Conservation (phyloP, 2,329 filamentous ascomycete genomes). For the Grosmannia clavigera region DNA sequence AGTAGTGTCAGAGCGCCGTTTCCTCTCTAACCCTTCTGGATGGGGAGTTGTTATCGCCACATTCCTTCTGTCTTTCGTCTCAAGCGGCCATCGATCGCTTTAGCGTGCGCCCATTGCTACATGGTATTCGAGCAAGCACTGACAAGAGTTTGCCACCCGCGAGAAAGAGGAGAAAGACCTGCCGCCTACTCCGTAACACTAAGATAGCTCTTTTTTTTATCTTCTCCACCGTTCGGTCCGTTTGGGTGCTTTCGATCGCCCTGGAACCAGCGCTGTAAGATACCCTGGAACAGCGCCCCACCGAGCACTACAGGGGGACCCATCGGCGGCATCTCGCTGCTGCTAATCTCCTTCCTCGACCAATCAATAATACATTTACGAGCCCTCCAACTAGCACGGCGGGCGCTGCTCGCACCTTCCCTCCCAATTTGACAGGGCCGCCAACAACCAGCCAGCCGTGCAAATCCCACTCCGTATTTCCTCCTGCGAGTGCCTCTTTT, state of each 20-base stretch:
- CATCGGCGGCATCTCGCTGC: neutral
- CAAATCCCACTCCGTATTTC: neutral
- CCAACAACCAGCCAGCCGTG: neutral
- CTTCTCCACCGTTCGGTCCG: neutral
- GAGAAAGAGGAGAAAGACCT: too few relatives aligned
- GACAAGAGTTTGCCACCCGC: too few relatives aligned
- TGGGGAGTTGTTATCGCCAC: neutral
- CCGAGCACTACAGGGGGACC: neutral
- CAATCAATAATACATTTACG: neutral
- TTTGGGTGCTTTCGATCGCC: too few relatives aligned
- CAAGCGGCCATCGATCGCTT: neutral
- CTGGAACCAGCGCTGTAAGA: too few relatives aligned
- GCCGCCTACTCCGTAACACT: too few relatives aligned
- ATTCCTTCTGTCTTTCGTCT: neutral
- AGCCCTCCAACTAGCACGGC: neutral
- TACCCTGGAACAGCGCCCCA: neutral
- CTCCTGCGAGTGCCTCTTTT: neutral
- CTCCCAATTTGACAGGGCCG: neutral
- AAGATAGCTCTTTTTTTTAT: too few relatives aligned
- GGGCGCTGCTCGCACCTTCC: neutral
- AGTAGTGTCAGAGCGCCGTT: neutral
- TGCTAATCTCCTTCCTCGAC: neutral
- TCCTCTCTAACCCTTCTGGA: neutral
- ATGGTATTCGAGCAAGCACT: too few relatives aligned
- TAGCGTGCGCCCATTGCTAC: neutral